Conservation (phyloP, 208 protist species). For the Leishmania turanica region DNA sequence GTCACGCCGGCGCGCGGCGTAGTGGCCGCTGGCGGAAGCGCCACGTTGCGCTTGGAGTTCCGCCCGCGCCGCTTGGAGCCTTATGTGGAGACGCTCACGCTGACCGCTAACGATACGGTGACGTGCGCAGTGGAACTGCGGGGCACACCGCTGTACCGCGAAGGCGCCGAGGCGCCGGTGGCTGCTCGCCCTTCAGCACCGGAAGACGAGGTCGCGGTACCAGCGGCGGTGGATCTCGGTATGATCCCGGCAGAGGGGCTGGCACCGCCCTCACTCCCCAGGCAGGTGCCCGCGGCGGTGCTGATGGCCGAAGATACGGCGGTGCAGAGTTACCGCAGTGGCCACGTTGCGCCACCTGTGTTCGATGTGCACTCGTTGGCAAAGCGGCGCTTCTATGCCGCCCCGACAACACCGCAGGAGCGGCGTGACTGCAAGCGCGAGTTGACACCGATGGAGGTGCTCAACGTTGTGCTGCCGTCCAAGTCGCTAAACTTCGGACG, state of each 20-base stretch:
- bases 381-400: conserved; percentile 78
- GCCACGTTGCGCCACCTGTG: conserved; percentile 51
- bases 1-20: conserved; percentile 49
- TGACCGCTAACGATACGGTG: conserved; percentile 80
- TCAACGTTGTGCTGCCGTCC: conserved; percentile 74
- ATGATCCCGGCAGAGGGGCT: conserved; percentile 87
- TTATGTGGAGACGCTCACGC: conserved; percentile 59
- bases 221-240: conserved; percentile 69
- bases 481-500: conserved; percentile 90
- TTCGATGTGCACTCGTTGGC: conserved; percentile 86
- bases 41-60: conserved; percentile 76
- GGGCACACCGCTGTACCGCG: conserved; percentile 35
- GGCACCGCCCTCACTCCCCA: conserved; percentile 52
- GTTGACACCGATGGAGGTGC: conserved; percentile 87
- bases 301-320: conserved; percentile 30
- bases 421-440: conserved; percentile 90
- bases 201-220: conserved; percentile 32
- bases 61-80: conserved; percentile 78
- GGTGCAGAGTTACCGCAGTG: conserved; percentile 21
- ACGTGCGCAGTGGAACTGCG: conserved; percentile 49
- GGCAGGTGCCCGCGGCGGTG: conserved; percentile 25
- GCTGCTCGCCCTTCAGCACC: conserved; percentile 5
- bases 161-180: not conserved
- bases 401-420: conserved; percentile 82
- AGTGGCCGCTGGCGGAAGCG: conserved; percentile 42